These are phyloP conservation scores for Carallia brachiata DNA, from an alignment of 345 rosid genomes.

Conservation along the genomic window DNA sequence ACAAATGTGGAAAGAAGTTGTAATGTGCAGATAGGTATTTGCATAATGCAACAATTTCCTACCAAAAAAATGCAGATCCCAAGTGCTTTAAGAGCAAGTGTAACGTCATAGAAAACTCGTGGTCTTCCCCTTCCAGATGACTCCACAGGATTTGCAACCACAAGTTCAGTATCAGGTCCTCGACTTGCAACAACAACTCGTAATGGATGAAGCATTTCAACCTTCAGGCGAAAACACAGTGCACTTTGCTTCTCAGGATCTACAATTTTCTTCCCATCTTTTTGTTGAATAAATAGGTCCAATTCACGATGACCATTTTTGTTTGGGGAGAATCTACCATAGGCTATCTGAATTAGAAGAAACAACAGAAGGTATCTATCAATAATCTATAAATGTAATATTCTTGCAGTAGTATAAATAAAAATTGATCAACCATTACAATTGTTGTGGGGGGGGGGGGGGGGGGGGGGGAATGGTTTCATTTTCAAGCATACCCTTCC, in stretches of 20 bases:
- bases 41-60: slow-evolving; percentile 21
- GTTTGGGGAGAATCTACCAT: slow-evolving; percentile 65
- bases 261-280: slow-evolving; percentile 66
- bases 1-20: background rate
- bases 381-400: background rate
- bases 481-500: background rate
- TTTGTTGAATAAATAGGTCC: slow-evolving; percentile 77
- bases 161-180: slow-evolving; percentile 77
- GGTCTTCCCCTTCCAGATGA: slow-evolving; percentile 84
- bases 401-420: background rate
- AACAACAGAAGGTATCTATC: slow-evolving; percentile 4
- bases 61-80: slow-evolving; percentile 84
- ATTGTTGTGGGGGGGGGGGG: no score
- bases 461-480: background rate
- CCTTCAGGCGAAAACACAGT: slow-evolving; percentile 54
- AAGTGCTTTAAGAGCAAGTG: slow-evolving; percentile 62
- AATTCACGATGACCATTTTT: slow-evolving; percentile 54
- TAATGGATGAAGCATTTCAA: slow-evolving; percentile 80
- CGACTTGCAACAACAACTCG: slow-evolving; percentile 66
- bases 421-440: background rate
- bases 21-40: slow-evolving; percentile 9
- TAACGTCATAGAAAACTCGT: slow-evolving; percentile 77
- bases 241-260: slow-evolving; percentile 59
- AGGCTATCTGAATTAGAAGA: slow-evolving; percentile 48
- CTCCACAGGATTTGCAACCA: slow-evolving; percentile 90